Evolutionary conservation across 352 stramenopile genomes (phyloP), one percentile per base, ranked within the genome.

Genomic region (Globisporangium ultimum): DNA sequence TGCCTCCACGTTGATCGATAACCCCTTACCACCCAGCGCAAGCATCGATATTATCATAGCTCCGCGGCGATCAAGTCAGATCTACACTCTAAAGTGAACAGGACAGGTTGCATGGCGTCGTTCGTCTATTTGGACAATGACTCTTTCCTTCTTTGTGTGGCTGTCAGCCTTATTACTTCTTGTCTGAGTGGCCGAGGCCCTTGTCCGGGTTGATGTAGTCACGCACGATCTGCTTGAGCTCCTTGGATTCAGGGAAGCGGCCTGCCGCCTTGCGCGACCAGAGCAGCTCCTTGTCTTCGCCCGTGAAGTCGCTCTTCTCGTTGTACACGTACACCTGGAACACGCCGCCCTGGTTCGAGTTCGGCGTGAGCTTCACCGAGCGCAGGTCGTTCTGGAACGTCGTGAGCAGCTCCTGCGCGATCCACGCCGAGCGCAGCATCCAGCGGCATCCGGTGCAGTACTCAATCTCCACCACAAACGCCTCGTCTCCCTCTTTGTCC

Each of bases 381-480:
- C 67, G 73, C 51, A 91, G 66, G 58, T 97, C 88, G 50, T 76
- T 65, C 64, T 96, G 73, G 80, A 98, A 98, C 18, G 91, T 98
- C 38, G 79, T 96, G 34, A 98, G 76, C 34, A 98, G 71, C 71
- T 98, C 93, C 61, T 97, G 88, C 21, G 80, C 89, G 63, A 97
- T 84, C 76, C 89, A 98, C 47, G 77, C 84, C 11, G 84, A 78
- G 45, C 91, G 84, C 34, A 97, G 74, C 72, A 97, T 83, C 89
- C 91, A 97, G 56, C 79, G 80, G 45, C 90, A 97, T 45, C 87
- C 85, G 14, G 83, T 94, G 65, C 91, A 98, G 71, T 98, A 98
- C 57, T 90, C 77, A 58, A 98, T 98, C 68, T 93, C 81, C n/a
- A 93, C 77, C 17, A 86, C 69, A 51, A 71, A 90, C 10, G 63